Base-by-base conservation (phyloP, 1,284 basidiomycete genomes). In the Ustilago vetiveriae region DNA sequence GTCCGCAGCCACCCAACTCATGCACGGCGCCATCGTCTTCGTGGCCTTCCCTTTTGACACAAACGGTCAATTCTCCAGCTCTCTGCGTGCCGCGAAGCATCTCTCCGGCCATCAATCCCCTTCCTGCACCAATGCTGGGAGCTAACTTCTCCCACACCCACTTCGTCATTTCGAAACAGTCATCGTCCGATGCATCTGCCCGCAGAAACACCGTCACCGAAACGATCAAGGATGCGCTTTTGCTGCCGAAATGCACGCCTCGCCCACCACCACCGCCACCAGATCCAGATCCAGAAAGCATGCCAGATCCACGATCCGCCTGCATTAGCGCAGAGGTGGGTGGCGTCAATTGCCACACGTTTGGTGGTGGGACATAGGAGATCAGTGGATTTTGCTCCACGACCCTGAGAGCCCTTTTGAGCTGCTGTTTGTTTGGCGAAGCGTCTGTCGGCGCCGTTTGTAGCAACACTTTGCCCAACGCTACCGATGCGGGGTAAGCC, bases 261-360 rank as follows among this genome's bases (percentile, higher is more conserved):
- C 66, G 37, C 3, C 55, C 60, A 2, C 45, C 35, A 9, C 42
- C 6, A 21, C 19, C 3, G 35, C 51, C 3, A n/a, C n/a, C n/a
- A n/a, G n/a, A n/a, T n/a, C n/a, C n/a, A 43, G 52, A 29, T 10
- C 60, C 58, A 3, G 53, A 58, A 0, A 75, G 62, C 52, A 76
- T 37, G 0, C 74, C 74, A 6, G 50, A 55, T 14, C 43, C 55
- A 3, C 62, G 56, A 16, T 70, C 71, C 6, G 60, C 32, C 36
- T 65, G 46, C 16, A 59, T 42, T 29, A 73, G 17, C 35, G 73
- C 42, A 38, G 76, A 54, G 1, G 79, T 76, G 16, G 79, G 75
- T 13, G 79, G 71, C 0, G 76, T 79, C 11, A 82, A 53, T 51
- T 81, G 80, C 80, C 80, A 82, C 11, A 81, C 47, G 23, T 79